phyloP scores from a whole-genome alignment of 345 rosid species.

The Gossypium australe region DNA sequence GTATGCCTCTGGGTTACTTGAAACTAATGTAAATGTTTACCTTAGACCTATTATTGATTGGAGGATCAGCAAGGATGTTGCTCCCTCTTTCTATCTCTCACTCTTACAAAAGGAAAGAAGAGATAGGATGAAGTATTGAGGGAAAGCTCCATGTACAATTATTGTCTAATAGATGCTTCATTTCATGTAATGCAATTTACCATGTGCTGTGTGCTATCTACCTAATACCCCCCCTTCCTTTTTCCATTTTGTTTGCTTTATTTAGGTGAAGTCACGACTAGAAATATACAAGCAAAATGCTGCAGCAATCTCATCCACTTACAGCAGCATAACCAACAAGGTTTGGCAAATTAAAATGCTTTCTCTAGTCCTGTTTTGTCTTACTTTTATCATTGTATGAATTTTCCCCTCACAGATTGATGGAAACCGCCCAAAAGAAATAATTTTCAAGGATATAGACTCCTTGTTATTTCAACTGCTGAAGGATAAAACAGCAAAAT shows the following conservation, averaged over 20 bases:
- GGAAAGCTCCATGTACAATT: neutral
- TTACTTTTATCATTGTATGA: conserved; percentile 2
- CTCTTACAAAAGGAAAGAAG: neutral
- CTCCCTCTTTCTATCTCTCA: neutral
- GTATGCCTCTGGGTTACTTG: neutral
- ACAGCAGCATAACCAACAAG: conserved; percentile 56
- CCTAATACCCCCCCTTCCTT: neutral
- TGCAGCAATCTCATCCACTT: conserved; percentile 54
- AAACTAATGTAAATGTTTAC: neutral
- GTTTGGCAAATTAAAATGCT: conserved; percentile 25
- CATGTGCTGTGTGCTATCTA: neutral
- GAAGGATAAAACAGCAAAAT: conserved; percentile 27
- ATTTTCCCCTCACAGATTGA: conserved; percentile 44
- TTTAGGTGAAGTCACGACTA: conserved; percentile 67
- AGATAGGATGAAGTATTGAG: neutral
- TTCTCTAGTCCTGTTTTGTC: neutral
- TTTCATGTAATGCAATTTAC: neutral
- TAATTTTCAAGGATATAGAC: conserved; percentile 55
- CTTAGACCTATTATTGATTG: neutral
- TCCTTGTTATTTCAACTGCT: conserved; percentile 52
- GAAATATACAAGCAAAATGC: conserved; percentile 78
- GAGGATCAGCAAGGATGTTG: neutral
- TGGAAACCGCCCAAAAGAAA: conserved; percentile 70
- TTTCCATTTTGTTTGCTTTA: neutral
- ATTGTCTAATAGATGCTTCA: neutral